Base-by-base conservation (phyloP, 179 eudicot species). In the Beta lomatogona region DNA sequence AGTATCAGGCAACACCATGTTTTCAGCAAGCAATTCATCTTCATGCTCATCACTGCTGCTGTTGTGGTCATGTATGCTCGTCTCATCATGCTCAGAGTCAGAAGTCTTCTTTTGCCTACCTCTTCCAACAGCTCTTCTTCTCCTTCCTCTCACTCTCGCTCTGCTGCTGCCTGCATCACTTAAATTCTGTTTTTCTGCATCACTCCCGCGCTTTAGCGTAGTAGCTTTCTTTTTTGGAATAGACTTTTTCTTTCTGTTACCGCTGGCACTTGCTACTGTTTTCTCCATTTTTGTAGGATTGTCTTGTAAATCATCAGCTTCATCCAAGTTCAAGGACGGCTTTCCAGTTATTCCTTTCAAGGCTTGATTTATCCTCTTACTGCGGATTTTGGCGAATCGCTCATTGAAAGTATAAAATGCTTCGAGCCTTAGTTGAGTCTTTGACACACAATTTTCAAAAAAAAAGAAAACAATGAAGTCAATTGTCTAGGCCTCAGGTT, bases 341-440 rank as follows among this genome's bases (percentile, higher is more conserved):
- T 87, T 84, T 76, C 90, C 90, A 22, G 88, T 82, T 69, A 92
- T 89, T 75, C 94, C 94, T 89, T 89, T 94, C 36, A 95, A 88
- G 78, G 99, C 98, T 77, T 94, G 89, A 61, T 88, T 87, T 64
- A 95, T 89, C 89, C 99, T 92, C 90, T 90, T 95, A 79, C 99
- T 95, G 69, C 95, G 94, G 78, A 95, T 92, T 89, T 95, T 95
- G 8, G 99, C 99, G 87, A 95, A 95, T 85, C 89, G 90, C 87
- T 95, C 99, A 79, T 94, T 94, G 89, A 95, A 95, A 80, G 92
- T 88, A 85, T 94, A 95, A 86, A 95, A 95, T 80, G 99, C 99
- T 91, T 95, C 99, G 84, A 95, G 79, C 58, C 99, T 93, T 84
- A 95, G 82, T 91, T 94, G 98, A 77, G 98, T 93, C 99, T 95